These are phyloP conservation scores for Spinellus fusiger DNA, from an alignment of 192 early-diverging fungal species.

Conservation along the genomic window DNA sequence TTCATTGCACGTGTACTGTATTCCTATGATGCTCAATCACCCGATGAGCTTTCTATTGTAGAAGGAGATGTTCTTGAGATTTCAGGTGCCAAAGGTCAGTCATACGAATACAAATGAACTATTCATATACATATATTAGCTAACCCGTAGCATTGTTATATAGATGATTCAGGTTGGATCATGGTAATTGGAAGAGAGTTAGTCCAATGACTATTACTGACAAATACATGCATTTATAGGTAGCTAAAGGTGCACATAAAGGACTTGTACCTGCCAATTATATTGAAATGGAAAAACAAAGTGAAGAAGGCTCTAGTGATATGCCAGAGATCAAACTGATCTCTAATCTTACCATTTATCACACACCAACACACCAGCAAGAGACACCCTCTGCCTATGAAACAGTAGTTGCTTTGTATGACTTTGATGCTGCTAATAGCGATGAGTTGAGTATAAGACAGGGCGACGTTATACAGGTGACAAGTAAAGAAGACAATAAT, in stretches of 20 bases:
- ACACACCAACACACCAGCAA: neutral
- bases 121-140: neutral
- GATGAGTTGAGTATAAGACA: conserved; percentile 44
- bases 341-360: neutral
- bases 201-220: no score
- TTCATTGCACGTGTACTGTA: conserved; percentile 43
- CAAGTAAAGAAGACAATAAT: conserved; percentile 42
- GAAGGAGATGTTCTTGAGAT: conserved; percentile 51
- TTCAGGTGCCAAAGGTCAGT: conserved; percentile 49
- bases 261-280: conserved; percentile 50
- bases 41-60: conserved; percentile 50
- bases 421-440: conserved; percentile 45
- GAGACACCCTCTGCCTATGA: neutral
- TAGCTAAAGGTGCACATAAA: neutral
- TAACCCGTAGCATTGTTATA: neutral
- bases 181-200: conserved; percentile 26
- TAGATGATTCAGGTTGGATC: conserved; percentile 57
- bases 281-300: conserved; percentile 31
- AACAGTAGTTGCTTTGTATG: conserved; percentile 36
- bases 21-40: conserved; percentile 47
- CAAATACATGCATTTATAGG: neutral
- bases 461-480: conserved; percentile 41
- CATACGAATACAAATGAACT: conserved; percentile 46
- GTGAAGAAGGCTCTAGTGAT: conserved; percentile 15
- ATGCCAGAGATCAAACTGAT: no score